phyloP scores from a whole-genome alignment of 2,329 filamentous ascomycete genomes.

The Cladosporium phlei region DNA sequence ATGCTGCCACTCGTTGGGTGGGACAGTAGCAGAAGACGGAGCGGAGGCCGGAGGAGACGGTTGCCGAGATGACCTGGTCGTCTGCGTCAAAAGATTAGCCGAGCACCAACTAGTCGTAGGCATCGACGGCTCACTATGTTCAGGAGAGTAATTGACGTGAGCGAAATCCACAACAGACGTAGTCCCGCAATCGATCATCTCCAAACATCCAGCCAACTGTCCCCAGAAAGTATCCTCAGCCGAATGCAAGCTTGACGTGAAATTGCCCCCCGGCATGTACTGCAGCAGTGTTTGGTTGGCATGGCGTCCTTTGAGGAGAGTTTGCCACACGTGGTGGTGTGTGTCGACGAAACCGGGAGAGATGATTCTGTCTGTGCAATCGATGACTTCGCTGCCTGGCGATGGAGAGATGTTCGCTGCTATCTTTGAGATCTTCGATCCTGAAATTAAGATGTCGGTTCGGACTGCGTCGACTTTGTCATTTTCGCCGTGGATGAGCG shows the following conservation, averaged over 20 bases:
- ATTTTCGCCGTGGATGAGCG: conserved; percentile 33
- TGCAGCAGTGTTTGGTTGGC: conserved; percentile 39
- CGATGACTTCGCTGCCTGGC: conserved; percentile 30
- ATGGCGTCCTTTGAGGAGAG: conserved; percentile 37
- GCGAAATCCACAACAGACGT: conserved; percentile 39
- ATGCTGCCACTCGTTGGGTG: conserved; percentile 29
- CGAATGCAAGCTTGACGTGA: conserved; percentile 33
- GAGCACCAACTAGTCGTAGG: neutral
- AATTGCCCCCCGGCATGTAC: conserved; percentile 40
- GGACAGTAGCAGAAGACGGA: conserved; percentile 43
- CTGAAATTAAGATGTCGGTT: conserved; percentile 32
- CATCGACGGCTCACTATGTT: conserved; percentile 22
- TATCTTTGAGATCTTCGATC: conserved; percentile 34
- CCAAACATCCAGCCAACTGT: conserved; percentile 38
- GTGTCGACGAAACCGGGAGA: conserved; percentile 43
- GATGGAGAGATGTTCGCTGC: conserved; percentile 23
- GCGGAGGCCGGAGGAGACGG: conserved; percentile 43
- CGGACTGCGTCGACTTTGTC: conserved; percentile 30
- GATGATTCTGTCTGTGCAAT: conserved; percentile 39
- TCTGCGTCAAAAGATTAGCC: neutral
- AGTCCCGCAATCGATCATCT: conserved; percentile 39
- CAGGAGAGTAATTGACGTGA: conserved; percentile 31
- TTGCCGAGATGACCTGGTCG: conserved; percentile 37
- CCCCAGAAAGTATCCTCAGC: conserved; percentile 46
- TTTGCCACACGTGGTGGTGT: conserved; percentile 46